Base-by-base conservation (phyloP, 208 protist genomes). In the Leishmania braziliensis region DNA sequence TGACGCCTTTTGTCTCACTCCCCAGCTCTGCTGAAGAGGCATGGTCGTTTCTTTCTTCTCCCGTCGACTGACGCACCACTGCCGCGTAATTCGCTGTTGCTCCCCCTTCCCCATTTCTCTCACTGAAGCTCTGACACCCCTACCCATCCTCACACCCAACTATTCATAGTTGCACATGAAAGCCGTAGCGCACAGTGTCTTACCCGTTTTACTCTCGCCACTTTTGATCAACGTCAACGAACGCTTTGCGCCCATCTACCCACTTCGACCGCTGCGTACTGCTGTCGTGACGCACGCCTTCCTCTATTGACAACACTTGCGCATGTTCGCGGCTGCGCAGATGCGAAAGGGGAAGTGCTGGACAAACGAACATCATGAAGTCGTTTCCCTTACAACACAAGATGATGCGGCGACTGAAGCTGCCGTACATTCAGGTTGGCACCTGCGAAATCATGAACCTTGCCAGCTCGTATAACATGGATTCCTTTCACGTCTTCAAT, bases 361-460 rank as follows among this genome's bases (percentile, higher is more conserved):
- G 18, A 33, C 5, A 51, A 72, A 16, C 1, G 6, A 83, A 16
- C n/a, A 69, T 53, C 8, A 89, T 96, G 80, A 77, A 89, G 72
- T 29, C 63, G 26, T 96, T 95, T 71, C 91, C 93, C 0, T 85
- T 96, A n/a, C 90, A 93, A 54, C 79, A 95, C 80, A 97, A 96
- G 68, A 91, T 90, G 71, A 78, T 97, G 92, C 85, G 89, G 77
- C 87, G 87, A 33, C 79, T 95, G 26, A 84, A 71, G 48, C 71
- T 94, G 69, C 92, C 92, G 1, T 97, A 93, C 80, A 77, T 96
- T 43, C 23, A 75, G 5, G 84, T 97, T 29, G 94, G 94, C 66
- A 89, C 86, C 29, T 95, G 94, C 77, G 94, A 97, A 60, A 69
- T 96, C 5, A 95, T 97, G 91, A 97, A 97, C 71, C 87, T 87